Conservation (phyloP, 1,284 basidiomycete species). For the Trichosporon faecale region DNA sequence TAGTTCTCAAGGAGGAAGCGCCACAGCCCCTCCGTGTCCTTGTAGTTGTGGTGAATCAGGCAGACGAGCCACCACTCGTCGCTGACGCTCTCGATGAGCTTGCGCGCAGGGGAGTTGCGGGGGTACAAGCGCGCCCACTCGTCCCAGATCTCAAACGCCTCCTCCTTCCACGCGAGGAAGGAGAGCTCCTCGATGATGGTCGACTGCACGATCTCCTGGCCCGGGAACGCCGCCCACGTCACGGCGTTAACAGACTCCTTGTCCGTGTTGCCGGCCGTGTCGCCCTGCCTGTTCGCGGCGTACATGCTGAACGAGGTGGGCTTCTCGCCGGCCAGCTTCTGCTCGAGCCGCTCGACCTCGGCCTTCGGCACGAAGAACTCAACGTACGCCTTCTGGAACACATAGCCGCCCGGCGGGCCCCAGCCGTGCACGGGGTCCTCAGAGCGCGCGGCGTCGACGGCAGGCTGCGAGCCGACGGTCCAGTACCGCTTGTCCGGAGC, state of each 20-base stretch:
- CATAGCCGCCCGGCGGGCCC: conserved; percentile 86
- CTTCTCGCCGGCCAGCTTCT: conserved; percentile 58
- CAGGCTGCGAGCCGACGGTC: conserved; percentile 96
- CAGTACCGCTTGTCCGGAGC: conserved; percentile 69
- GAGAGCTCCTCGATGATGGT: conserved; percentile 97
- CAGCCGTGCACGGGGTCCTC: conserved; percentile 80
- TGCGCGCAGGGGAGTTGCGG: conserved; percentile 68
- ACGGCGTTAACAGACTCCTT: conserved; percentile 95
- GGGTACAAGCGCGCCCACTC: conserved; percentile 90
- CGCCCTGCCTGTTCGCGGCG: conserved; percentile 79
- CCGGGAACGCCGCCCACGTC: conserved; percentile 99
- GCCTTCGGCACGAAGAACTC: conserved; percentile 80
- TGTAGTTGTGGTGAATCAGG: conserved; percentile 92
- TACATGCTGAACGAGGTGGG: conserved; percentile 70
- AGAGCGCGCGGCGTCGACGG: conserved; percentile 75
- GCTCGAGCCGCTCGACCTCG: conserved; percentile 65
- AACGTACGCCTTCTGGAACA: conserved; percentile 97
- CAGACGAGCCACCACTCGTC: conserved; percentile 85
- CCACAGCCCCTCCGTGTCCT: conserved; percentile 78
- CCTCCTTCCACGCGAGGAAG: conserved; percentile 98
- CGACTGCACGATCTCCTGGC: conserved; percentile 95
- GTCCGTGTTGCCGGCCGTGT: conserved; percentile 86
- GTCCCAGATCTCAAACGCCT: conserved; percentile 93
- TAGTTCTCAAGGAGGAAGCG: conserved; percentile 62
- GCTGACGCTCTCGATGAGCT: conserved; percentile 67